Percentiles rank a stretch among this genome's conserved stretches.
phyloP scores from a whole-genome alignment of 805 yeast species.

The Ogataea nonfermentans region DNA sequence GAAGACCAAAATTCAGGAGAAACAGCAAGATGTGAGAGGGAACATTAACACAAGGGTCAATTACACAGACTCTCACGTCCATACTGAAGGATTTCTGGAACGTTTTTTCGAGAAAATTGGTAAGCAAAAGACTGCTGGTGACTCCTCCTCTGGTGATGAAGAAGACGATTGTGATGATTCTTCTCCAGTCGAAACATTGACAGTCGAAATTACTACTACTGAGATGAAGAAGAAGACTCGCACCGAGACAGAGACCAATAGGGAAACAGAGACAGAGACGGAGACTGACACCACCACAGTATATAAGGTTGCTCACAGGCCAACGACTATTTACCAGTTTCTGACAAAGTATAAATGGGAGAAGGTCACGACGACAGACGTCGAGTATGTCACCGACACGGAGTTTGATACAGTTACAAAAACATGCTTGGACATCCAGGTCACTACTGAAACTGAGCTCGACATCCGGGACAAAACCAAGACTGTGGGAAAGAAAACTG shows the following conservation, averaged over 20 bases:
- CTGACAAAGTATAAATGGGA: conserved; percentile 23
- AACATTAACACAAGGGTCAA: neutral
- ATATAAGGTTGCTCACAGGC: conserved; percentile 16
- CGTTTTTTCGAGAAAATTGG: conserved; percentile 2
- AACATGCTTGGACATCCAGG: conserved; percentile 15
- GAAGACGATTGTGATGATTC: conserved; percentile 18
- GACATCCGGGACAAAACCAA: conserved; percentile 13
- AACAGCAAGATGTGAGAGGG: conserved; percentile 1
- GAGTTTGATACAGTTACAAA: conserved; percentile 19
- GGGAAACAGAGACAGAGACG: conserved; percentile 20
- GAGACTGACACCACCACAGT: conserved; percentile 21
- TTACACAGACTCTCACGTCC: neutral
- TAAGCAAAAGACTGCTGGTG: conserved; percentile 1
- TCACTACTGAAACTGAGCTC: conserved; percentile 17
- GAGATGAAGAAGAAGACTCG: conserved; percentile 10
- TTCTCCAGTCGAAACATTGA: neutral
- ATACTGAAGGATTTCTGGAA: conserved; percentile 5
- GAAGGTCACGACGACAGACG: conserved; percentile 15
- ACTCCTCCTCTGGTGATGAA: neutral
- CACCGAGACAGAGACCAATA: conserved; percentile 16
- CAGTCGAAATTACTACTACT: conserved; percentile 16
- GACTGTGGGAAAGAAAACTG: conserved; percentile 18
- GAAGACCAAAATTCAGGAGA: conserved; percentile 1
- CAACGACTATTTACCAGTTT: conserved; percentile 19
- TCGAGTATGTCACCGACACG: conserved; percentile 18